Evolutionary conservation across 192 early-diverging fungal species (phyloP).

Genomic region (Geranomyces michiganensis): DNA sequence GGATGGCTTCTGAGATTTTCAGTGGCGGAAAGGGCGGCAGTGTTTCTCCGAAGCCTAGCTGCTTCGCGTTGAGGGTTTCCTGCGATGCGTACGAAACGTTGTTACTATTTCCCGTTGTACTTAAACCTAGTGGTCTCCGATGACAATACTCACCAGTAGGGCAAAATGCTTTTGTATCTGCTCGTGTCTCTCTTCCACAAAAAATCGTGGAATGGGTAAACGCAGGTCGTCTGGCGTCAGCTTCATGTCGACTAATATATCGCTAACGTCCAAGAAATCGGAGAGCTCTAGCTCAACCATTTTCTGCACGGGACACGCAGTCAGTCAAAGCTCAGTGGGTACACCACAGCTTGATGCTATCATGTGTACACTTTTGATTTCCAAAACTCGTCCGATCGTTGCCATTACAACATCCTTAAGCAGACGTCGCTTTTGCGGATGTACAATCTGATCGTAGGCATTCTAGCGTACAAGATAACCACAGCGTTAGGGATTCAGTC

Average conservation of each 20-base stretch:
- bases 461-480: conserved; percentile 44
- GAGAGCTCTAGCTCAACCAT: conserved; percentile 58
- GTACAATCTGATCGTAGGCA: conserved; percentile 62
- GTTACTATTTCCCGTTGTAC: no score
- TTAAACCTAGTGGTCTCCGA: not conserved
- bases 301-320: conserved; percentile 40
- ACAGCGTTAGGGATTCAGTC: no score
- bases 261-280: conserved; percentile 54
- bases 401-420: conserved; percentile 54
- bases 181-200: conserved; percentile 52
- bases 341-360: not conserved
- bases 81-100: not conserved
- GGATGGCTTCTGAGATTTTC: conserved; percentile 49
- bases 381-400: conserved; percentile 55
- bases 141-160: conserved; percentile 30
- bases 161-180: conserved; percentile 17
- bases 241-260: conserved; percentile 62
- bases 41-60: conserved; percentile 44
- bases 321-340: not conserved
- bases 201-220: conserved; percentile 54
- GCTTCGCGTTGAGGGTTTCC: conserved; percentile 56
- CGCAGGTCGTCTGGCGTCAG: conserved; percentile 57
- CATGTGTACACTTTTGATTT: conserved; percentile 56
- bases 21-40: conserved; percentile 53
- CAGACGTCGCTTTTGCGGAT: conserved; percentile 65